Percentiles rank a stretch among this genome's conserved stretches.
phyloP scores from a whole-genome alignment of 2,329 filamentous ascomycete species.

The Colletotrichum agaves region DNA sequence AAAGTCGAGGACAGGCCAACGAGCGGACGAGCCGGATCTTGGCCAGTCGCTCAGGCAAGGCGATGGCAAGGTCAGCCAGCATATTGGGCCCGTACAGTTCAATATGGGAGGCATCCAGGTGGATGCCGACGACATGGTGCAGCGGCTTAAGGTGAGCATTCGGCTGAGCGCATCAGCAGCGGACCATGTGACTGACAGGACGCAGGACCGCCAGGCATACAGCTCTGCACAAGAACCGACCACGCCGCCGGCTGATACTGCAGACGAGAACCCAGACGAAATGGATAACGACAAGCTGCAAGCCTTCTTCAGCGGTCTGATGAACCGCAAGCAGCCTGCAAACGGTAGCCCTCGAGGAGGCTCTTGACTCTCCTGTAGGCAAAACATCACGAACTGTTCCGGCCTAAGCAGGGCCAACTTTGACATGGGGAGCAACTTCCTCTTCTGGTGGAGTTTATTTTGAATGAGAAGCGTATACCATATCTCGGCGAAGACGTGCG shows the following conservation, averaged over 20 bases:
- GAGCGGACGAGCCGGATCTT: slow-evolving; percentile 41
- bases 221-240: slow-evolving; percentile 57
- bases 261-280: slow-evolving; percentile 50
- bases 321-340: slow-evolving; percentile 60
- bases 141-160: slow-evolving; percentile 76
- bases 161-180: slow-evolving; percentile 32
- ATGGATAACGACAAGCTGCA: slow-evolving; percentile 68
- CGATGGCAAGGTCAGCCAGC: slow-evolving; percentile 70
- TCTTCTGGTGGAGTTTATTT: slow-evolving; percentile 5
- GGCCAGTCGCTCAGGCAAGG: slow-evolving; percentile 44
- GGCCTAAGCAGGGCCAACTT: background rate
- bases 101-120: slow-evolving; percentile 98
- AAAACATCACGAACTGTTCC: background rate
- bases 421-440: background rate
- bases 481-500: background rate
- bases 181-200: slow-evolving; percentile 38
- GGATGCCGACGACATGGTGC: slow-evolving; percentile 92
- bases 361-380: slow-evolving; percentile 3
- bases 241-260: slow-evolving; percentile 47
- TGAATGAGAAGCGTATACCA: slow-evolving; percentile 9
- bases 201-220: slow-evolving; percentile 67
- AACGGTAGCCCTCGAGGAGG: slow-evolving; percentile 27
- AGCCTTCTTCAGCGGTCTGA: slow-evolving; percentile 69
- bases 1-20: slow-evolving; percentile 39
- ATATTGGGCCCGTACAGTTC: slow-evolving; percentile 95